phyloP scores from a whole-genome alignment of 495 filamentous ascomycete genomes.

The Neurospora sp. region DNA sequence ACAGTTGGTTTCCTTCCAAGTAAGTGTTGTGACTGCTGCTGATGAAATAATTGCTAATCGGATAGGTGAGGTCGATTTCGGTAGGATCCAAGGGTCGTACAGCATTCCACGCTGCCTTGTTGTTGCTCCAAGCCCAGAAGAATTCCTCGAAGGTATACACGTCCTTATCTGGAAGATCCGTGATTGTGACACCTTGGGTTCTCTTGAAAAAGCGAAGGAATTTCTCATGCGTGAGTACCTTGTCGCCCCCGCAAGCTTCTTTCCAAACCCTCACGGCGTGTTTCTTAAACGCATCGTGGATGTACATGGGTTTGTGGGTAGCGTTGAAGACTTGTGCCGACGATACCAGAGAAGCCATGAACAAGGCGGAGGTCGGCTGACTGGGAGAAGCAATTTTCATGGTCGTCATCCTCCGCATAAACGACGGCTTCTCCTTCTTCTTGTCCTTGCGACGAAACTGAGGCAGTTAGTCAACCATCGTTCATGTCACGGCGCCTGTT shows the following conservation, averaged over 20 bases:
- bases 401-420: slow-evolving; percentile 23
- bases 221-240: slow-evolving; percentile 20
- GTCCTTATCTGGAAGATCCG: slow-evolving; percentile 16
- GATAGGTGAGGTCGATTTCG: slow-evolving; percentile 32
- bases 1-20: slow-evolving; percentile 78
- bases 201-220: slow-evolving; percentile 28
- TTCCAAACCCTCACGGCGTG: slow-evolving; percentile 28
- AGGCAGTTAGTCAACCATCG: not conserved
- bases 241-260: slow-evolving; percentile 16
- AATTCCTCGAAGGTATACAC: slow-evolving; percentile 32
- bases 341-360: slow-evolving; percentile 9
- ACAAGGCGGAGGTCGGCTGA: slow-evolving; percentile 11
- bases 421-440: slow-evolving; percentile 11
- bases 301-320: slow-evolving; percentile 6
- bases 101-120: slow-evolving; percentile 24
- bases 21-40: slow-evolving; percentile 82
- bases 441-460: slow-evolving; percentile 17
- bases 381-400: slow-evolving; percentile 14
- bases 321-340: slow-evolving; percentile 12
- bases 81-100: slow-evolving; percentile 12
- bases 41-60: slow-evolving; percentile 84
- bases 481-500: not conserved
- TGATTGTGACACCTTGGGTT: slow-evolving; percentile 24
- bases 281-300: slow-evolving; percentile 23
- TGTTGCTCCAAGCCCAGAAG: slow-evolving; percentile 29